Evolutionary conservation across 805 yeast species (phyloP).

Genomic region (Ogataea populi-albae): DNA sequence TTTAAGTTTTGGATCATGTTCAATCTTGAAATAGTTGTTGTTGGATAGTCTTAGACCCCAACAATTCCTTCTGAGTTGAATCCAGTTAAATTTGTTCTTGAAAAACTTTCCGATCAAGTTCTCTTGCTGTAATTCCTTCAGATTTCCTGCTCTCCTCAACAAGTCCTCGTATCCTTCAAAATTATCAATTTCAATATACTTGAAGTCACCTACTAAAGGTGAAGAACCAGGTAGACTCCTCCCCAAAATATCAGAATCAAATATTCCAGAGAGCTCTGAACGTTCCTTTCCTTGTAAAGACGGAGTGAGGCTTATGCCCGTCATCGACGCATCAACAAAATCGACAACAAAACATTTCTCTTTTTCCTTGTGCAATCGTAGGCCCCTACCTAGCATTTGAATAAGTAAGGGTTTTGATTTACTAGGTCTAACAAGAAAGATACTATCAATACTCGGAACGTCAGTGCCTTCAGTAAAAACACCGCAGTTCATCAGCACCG

Average conservation of each 20-base stretch:
- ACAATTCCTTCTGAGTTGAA: conserved; percentile 17
- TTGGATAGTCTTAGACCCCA: conserved; percentile 23
- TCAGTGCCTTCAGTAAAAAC: conserved; percentile 95
- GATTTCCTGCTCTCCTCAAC: conserved; percentile 15
- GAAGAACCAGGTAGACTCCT: background rate
- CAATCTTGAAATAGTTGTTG: conserved; percentile 19
- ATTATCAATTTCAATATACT: conserved; percentile 29
- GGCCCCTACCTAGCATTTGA: conserved; percentile 92
- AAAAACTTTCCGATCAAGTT: conserved; percentile 13
- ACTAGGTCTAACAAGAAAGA: conserved; percentile 79
- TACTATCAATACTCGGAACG: conserved; percentile 81
- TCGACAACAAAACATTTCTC: conserved; percentile 71
- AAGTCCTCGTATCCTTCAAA: conserved; percentile 29
- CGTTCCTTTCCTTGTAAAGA: conserved; percentile 23
- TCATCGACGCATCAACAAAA: conserved; percentile 57
- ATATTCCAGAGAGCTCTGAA: conserved; percentile 12
- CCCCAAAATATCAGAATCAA: conserved; percentile 7
- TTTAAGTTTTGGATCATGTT: conserved; percentile 13
- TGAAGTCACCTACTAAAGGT: conserved; percentile 17
- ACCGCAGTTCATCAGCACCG: conserved; percentile 82
- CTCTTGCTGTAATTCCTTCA: conserved; percentile 9
- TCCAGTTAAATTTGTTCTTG: conserved; percentile 19
- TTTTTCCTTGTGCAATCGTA: conserved; percentile 62
- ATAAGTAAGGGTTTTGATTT: conserved; percentile 64
- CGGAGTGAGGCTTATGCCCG: conserved; percentile 28